phyloP scores from a whole-genome alignment of 1,139 yeast genomes.

The Candida buenavistaensis region DNA sequence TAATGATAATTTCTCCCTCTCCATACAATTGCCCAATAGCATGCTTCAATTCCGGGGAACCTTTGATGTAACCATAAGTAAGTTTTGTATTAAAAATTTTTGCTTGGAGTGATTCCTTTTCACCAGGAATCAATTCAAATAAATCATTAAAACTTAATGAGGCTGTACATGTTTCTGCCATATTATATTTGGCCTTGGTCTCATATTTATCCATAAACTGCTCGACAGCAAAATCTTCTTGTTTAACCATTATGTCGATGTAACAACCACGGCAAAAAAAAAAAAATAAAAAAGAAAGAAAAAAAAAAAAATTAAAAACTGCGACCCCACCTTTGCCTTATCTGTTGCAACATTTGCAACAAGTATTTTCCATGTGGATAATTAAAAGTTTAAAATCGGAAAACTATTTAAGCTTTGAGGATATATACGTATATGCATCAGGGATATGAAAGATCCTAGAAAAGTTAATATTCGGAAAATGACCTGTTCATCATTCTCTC shows the following conservation, averaged over 20 bases:
- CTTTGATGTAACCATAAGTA: conserved; percentile 51
- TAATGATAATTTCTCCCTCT: conserved; percentile 37
- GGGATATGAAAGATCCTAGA: no score
- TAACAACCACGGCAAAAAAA: neutral
- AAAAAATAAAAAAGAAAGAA: no score
- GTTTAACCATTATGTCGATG: conserved; percentile 18
- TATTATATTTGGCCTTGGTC: conserved; percentile 35
- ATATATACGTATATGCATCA: no score
- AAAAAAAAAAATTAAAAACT: neutral
- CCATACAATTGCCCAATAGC: conserved; percentile 39
- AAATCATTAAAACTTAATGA: conserved; percentile 45
- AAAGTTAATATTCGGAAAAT: no score
- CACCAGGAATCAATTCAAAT: conserved; percentile 25
- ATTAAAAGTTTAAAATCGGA: no score
- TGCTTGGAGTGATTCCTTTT: conserved; percentile 10
- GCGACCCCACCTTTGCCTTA: no score
- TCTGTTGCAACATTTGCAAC: no score
- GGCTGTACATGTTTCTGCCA: conserved; percentile 58
- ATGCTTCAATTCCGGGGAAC: conserved; percentile 39
- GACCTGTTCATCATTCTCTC: no score
- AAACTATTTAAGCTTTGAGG: no score
- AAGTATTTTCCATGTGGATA: no score
- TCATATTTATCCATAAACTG: conserved; percentile 58
- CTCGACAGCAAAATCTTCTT: conserved; percentile 54
- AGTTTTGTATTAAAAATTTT: conserved; percentile 24